A percentile compares a stretch with the other conserved stretches of the same genome.
These are phyloP conservation scores for Brettanomyces naardenensis DNA, from an alignment of 805 yeast genomes.

Conservation along the genomic window DNA sequence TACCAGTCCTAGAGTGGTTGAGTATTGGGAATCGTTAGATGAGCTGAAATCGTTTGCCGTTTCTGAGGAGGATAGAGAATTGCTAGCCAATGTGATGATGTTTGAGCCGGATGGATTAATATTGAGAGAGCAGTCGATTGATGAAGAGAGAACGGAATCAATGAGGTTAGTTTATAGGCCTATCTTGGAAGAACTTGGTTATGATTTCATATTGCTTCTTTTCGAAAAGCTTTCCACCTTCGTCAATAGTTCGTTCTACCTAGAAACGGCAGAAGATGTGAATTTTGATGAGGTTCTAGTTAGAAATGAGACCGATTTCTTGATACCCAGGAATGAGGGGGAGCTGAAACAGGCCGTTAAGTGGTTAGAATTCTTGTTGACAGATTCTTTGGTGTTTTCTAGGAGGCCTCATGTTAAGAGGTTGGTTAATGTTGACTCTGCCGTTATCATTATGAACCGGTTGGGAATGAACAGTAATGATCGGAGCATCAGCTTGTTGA, in stretches of 20 bases:
- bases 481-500: neutral
- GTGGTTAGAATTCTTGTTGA: slow-evolving; percentile 21
- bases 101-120: slow-evolving; percentile 8
- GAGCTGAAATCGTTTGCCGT: slow-evolving; percentile 10
- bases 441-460: neutral
- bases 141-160: slow-evolving; percentile 21
- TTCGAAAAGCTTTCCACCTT: slow-evolving; percentile 11
- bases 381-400: slow-evolving; percentile 11
- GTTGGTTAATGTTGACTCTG: slow-evolving; percentile 10
- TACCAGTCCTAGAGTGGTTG: slow-evolving; percentile 31
- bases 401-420: slow-evolving; percentile 14
- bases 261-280: slow-evolving; percentile 1
- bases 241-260: slow-evolving; percentile 5
- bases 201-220: slow-evolving; percentile 10
- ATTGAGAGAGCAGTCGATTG: slow-evolving; percentile 4
- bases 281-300: slow-evolving; percentile 2
- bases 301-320: neutral
- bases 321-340: slow-evolving; percentile 4
- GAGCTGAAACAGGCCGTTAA: slow-evolving; percentile 12
- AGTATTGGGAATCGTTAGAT: slow-evolving; percentile 34
- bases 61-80: slow-evolving; percentile 3
- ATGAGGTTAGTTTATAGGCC: slow-evolving; percentile 25
- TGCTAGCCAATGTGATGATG: slow-evolving; percentile 22
- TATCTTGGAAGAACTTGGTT: slow-evolving; percentile 14
- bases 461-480: neutral